A percentile compares a stretch with the other conserved stretches of the same genome.
These are phyloP conservation scores for Wallemia hederae DNA, from an alignment of 1,284 basidiomycete genomes.

Conservation along the genomic window DNA sequence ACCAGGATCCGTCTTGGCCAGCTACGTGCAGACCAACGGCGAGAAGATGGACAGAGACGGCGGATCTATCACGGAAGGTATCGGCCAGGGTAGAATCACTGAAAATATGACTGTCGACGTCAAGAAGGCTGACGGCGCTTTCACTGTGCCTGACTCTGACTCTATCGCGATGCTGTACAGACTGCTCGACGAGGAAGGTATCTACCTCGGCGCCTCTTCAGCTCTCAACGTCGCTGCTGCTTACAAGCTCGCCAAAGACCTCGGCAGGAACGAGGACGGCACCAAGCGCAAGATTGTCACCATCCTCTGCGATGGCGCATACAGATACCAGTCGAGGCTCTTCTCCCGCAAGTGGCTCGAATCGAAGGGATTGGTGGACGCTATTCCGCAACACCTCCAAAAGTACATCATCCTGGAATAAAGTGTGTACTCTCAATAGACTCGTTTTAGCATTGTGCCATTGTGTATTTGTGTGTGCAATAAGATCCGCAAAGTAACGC, in stretches of 20 bases:
- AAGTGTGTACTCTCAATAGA: no score
- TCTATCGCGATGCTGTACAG: conserved; percentile 83
- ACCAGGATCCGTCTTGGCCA: conserved; percentile 71
- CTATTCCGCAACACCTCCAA: conserved; percentile 56
- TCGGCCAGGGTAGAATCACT: conserved; percentile 93
- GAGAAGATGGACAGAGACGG: conserved; percentile 50
- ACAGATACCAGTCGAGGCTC: conserved; percentile 60
- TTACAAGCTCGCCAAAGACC: conserved; percentile 50
- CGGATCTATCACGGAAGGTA: conserved; percentile 75
- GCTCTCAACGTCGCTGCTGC: conserved; percentile 90
- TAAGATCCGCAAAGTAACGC: no score
- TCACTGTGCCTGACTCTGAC: conserved; percentile 66
- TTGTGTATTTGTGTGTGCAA: no score
- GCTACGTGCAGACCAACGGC: conserved; percentile 54
- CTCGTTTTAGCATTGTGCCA: no score
- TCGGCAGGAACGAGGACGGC: conserved; percentile 30
- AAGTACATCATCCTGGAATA: conserved; percentile 58
- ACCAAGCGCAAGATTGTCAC: conserved; percentile 48
- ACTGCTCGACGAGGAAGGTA: conserved; percentile 64
- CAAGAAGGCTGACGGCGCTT: conserved; percentile 43
- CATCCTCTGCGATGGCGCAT: conserved; percentile 77
- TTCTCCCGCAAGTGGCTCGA: conserved; percentile 89
- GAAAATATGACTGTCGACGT: conserved; percentile 69
- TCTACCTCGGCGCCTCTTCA: conserved; percentile 88
- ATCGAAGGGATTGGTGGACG: conserved; percentile 43